Conservation (phyloP, 2,329 filamentous ascomycete species). For the Epichloe festucae region DNA sequence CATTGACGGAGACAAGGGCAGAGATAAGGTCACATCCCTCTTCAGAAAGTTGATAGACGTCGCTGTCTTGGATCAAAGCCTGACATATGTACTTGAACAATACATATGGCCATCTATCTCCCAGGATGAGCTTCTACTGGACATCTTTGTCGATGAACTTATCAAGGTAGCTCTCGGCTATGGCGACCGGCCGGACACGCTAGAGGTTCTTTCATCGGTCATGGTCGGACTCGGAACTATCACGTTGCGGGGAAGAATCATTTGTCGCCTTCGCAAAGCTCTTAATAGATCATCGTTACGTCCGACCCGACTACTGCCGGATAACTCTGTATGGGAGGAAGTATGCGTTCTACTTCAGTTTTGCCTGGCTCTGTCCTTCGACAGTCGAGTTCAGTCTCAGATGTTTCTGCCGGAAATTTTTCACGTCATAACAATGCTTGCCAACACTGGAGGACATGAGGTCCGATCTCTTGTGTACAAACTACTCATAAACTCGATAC, state of each 20-base stretch:
- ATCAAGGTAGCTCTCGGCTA: constrained; percentile 48
- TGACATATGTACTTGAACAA: constrained; percentile 50
- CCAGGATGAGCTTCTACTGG: constrained; percentile 50
- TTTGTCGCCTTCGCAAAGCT: constrained; percentile 52
- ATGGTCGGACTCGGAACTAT: constrained; percentile 51
- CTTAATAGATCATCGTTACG: constrained; percentile 53
- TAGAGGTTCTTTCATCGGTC: constrained; percentile 49
- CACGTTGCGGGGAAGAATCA: constrained; percentile 50
- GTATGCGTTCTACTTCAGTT: constrained; percentile 55
- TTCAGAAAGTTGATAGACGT: constrained; percentile 57
- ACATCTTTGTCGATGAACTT: constrained; percentile 55
- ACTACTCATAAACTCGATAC: constrained; percentile 52
- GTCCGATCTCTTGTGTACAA: constrained; percentile 48
- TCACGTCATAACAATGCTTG: constrained; percentile 58
- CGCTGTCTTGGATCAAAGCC: constrained; percentile 44
- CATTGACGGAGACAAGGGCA: constrained; percentile 49
- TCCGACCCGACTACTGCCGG: constrained; percentile 50
- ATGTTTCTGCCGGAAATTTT: constrained; percentile 57
- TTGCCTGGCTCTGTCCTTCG: constrained; percentile 53
- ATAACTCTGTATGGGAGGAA: constrained; percentile 58
- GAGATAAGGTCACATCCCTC: constrained; percentile 49
- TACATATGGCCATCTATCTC: constrained; percentile 52
- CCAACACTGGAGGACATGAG: constrained; percentile 47
- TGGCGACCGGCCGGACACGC: constrained; percentile 43
- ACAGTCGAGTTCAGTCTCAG: constrained; percentile 54